phyloP scores from a whole-genome alignment of 345 rosid genomes.

The Euphorbia peplus region DNA sequence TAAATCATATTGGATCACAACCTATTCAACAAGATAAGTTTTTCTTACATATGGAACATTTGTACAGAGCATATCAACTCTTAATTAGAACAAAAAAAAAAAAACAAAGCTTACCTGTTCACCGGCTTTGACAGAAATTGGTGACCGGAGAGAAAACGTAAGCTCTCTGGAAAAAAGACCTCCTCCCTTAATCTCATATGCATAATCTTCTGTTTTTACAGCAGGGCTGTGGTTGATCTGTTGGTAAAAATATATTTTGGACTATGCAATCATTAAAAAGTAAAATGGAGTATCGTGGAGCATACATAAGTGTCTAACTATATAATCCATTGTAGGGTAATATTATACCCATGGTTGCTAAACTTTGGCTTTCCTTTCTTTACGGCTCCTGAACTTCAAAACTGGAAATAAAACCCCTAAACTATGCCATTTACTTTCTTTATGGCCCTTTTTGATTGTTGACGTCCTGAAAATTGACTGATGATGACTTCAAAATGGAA shows the following conservation, averaged over 20 bases:
- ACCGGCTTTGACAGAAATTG: slow-evolving; percentile 78
- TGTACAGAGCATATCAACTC: background rate
- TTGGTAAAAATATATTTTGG: slow-evolving; percentile 10
- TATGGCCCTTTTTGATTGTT: no score
- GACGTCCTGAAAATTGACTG: no score
- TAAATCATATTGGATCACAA: slow-evolving; percentile 74
- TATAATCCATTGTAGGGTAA: no score
- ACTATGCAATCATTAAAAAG: background rate
- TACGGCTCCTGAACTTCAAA: no score
- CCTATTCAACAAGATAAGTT: slow-evolving; percentile 54
- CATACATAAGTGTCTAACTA: background rate
- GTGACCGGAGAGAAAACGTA: slow-evolving; percentile 75
- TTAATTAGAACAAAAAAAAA: background rate
- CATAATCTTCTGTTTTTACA: slow-evolving; percentile 68
- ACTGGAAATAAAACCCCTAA: no score
- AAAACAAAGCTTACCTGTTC: slow-evolving; percentile 67
- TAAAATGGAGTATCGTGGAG: slow-evolving; percentile 1
- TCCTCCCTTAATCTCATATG: slow-evolving; percentile 93
- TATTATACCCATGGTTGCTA: no score
- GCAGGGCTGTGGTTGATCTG: slow-evolving; percentile 84
- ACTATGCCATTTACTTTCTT: no score
- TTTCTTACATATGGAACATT: background rate
- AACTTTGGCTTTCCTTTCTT: no score
- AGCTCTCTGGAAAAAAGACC: slow-evolving; percentile 88
- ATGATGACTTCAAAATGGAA: no score